Base-by-base conservation (phyloP, 2,329 filamentous ascomycete genomes). In the Nannizziopsis arthrosporioides region DNA sequence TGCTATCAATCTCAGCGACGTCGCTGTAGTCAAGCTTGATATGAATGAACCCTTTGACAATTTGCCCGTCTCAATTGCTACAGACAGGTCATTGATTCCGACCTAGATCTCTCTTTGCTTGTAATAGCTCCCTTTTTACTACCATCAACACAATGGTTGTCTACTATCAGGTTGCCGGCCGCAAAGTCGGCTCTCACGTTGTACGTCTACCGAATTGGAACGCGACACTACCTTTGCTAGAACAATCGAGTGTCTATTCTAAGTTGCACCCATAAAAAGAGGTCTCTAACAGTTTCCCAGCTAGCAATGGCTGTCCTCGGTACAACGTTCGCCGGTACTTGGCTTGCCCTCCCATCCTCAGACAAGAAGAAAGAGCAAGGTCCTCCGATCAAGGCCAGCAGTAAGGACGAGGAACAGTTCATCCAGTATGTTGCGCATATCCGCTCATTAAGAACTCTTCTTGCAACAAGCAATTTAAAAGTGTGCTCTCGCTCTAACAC, bases 331-430 rank as follows among this genome's bases (percentile, higher is more conserved):
- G 68, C 66, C 51, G 69, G 70, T 52, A 63, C 66, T 55, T 69
- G 59, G 52, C 62, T 72, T 54, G 66, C 68, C 42, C 66, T 68
- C 55, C 63, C 70, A 52, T 70, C 71, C 52, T 61, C 62, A 55
- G 71, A 73, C 61, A 65, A 69, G 56, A 63, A 69, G 53, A 66
- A 69, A 54, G 58, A 65, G 55, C 62, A 68, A 53, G 67, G 67
- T 51, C 79, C 79, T 48, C 75, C 78, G 37, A 78, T 81, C 67
- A 77, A 80, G 61, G 78, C 79, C 46, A 69, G 71, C 59, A 81
- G 75, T 69, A 80, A 80, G 67, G 78, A 81, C 57, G 79, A 82
- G 69, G 79, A 81, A 69, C 73, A 74, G 60, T 82, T 82, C 65
- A 78, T 82, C 61, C 75, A 80, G 79, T 82, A 75, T 54, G 75